Conservation (phyloP, 2,329 filamentous ascomycete genomes). For the Eutypa lata region DNA sequence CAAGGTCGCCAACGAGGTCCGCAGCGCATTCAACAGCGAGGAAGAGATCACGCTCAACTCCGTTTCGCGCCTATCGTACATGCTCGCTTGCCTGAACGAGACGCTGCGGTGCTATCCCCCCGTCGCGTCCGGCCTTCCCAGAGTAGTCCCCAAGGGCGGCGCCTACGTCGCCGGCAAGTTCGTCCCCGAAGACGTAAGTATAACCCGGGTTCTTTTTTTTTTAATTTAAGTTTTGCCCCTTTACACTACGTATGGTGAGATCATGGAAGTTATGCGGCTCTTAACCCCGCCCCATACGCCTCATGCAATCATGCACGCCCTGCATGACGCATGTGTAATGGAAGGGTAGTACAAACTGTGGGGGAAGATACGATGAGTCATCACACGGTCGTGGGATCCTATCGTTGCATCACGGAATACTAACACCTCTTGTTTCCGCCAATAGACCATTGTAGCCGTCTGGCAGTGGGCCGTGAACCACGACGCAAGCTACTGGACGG, state of each 20-base stretch:
- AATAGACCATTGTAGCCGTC: constrained; percentile 33
- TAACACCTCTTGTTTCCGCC: constrained; percentile 7
- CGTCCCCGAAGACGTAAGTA: constrained; percentile 25
- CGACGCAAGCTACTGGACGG: constrained; percentile 32
- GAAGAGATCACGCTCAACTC: constrained; percentile 36
- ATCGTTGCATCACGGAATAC: not conserved
- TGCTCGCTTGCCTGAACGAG: constrained; percentile 41
- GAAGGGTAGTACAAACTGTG: too few relatives aligned
- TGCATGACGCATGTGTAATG: too few relatives aligned
- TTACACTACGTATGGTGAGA: too few relatives aligned
- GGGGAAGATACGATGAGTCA: too few relatives aligned
- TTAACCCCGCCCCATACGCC: too few relatives aligned
- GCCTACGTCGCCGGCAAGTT: constrained; percentile 19
- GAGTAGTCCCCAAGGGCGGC: constrained; percentile 23
- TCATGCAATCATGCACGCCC: too few relatives aligned
- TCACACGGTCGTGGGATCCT: too few relatives aligned
- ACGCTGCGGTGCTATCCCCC: constrained; percentile 39
- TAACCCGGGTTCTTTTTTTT: too few relatives aligned
- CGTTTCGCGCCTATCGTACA: constrained; percentile 33
- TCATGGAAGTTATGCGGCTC: too few relatives aligned
- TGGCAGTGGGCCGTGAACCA: constrained; percentile 36
- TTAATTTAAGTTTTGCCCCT: too few relatives aligned
- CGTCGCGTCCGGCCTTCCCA: constrained; percentile 20
- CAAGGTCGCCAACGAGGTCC: constrained; percentile 37
- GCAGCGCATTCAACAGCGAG: constrained; percentile 32